Evolutionary conservation across 805 yeast species (phyloP).

Genomic region (Zygosaccharomyces pseudorouxii): DNA sequence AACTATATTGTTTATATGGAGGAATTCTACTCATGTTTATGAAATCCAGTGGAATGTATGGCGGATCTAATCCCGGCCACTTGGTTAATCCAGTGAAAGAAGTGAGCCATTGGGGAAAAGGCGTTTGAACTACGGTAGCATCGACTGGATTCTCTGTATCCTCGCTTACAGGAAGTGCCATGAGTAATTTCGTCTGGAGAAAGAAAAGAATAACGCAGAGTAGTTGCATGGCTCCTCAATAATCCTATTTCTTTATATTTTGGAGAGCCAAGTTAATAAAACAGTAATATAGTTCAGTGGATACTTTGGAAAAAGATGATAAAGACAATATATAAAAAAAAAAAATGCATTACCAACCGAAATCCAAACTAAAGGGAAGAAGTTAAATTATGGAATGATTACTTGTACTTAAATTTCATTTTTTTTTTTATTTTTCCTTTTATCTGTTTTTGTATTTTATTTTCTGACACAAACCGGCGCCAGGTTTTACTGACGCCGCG

Average conservation of each 20-base stretch:
- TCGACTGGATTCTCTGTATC: not conserved
- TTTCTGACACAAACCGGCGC: not conserved
- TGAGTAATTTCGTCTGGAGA: not conserved
- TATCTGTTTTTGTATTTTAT: not conserved
- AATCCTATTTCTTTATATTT: not conserved
- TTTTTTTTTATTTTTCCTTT: not conserved
- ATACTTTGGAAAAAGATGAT: not conserved
- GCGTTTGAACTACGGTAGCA: slow-evolving; percentile 30
- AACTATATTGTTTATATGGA: slow-evolving; percentile 42
- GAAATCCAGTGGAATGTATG: slow-evolving; percentile 76
- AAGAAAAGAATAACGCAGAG: not conserved
- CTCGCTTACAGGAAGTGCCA: slow-evolving; percentile 6
- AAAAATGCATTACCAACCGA: not conserved
- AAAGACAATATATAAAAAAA: not conserved
- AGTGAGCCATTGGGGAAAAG: slow-evolving; percentile 76
- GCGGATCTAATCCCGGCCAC: slow-evolving; percentile 90
- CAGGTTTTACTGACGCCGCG: not conserved
- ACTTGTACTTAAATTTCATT: not conserved
- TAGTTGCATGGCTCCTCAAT: not conserved
- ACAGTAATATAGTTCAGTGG: not conserved
- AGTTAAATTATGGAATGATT: not conserved
- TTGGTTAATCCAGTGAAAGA: slow-evolving; percentile 64
- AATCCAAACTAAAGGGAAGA: not conserved
- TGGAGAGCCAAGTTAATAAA: not conserved
- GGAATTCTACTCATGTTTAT: slow-evolving; percentile 56